Evolutionary conservation across 352 stramenopile species (phyloP).

Genomic region (Phytophthora pseudosyringae): DNA sequence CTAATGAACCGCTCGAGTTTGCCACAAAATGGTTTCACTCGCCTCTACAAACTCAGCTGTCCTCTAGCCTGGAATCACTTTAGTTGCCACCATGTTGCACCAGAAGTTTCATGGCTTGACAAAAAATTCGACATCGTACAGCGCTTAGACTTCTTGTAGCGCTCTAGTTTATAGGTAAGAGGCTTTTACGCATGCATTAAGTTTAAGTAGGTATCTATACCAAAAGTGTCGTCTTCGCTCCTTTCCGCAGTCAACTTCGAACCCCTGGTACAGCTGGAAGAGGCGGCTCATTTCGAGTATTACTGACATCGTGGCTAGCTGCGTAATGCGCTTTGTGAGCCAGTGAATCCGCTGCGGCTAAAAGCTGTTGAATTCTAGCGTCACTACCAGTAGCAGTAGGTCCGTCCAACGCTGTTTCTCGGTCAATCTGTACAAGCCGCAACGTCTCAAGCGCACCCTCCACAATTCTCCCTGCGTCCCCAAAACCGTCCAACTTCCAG

Average conservation of each 20-base stretch:
- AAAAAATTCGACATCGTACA: neutral
- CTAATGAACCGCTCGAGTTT: neutral
- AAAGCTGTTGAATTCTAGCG: constrained; percentile 20
- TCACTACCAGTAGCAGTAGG: neutral
- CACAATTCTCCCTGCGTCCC: constrained; percentile 3
- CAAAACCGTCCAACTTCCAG: constrained; percentile 2
- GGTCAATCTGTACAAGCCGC: constrained; percentile 44
- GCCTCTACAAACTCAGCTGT: neutral
- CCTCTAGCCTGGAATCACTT: neutral
- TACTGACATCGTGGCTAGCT: constrained; percentile 2
- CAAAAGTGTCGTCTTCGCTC: constrained; percentile 4
- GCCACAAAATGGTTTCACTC: neutral
- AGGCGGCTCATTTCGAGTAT: constrained; percentile 13
- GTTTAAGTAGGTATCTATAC: constrained; percentile 5
- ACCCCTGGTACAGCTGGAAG: constrained; percentile 19
- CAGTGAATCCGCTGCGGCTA: constrained; percentile 19
- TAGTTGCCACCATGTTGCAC: neutral
- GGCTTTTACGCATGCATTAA: constrained; percentile 8
- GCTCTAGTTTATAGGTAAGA: neutral
- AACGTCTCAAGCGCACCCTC: constrained; percentile 30
- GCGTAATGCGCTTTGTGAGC: constrained; percentile 6
- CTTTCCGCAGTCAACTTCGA: constrained; percentile 19
- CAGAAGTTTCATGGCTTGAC: too few species aligned
- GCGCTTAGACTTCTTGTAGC: neutral
- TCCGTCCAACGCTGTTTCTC: constrained; percentile 8